These are phyloP conservation scores for Heliamphora exappendiculata DNA, from an alignment of 148 eudicot genomes.

Conservation along the genomic window DNA sequence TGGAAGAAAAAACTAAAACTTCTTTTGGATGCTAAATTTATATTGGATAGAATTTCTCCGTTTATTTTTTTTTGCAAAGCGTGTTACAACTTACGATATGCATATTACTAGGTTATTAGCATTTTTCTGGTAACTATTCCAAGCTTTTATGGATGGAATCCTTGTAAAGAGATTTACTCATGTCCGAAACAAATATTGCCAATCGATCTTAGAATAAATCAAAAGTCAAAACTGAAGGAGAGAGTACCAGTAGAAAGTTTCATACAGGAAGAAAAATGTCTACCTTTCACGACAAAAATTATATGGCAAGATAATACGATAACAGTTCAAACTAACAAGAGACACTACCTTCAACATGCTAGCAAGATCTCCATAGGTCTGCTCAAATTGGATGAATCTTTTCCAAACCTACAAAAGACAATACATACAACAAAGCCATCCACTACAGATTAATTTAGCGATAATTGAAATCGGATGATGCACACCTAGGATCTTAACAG, in stretches of 20 bases:
- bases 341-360: constrained; percentile 88
- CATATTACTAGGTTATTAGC: too few species aligned
- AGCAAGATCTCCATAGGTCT: constrained; percentile 94
- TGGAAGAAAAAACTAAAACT: too few species aligned
- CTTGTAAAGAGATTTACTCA: not conserved
- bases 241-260: not conserved
- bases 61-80: too few species aligned
- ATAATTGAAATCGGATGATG: constrained; percentile 2
- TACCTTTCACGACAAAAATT: not conserved
- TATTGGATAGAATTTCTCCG: not conserved
- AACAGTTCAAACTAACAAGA: too few species aligned
- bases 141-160: too few species aligned
- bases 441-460: not conserved
- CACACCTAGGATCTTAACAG: not conserved
- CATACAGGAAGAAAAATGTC: not conserved
- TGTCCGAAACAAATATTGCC: not conserved
- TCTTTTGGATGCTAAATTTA: too few species aligned
- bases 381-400: constrained; percentile 85
- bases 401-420: constrained; percentile 77
- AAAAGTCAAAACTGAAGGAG: not conserved
- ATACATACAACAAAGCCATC: not conserved
- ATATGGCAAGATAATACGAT: constrained; percentile 4
- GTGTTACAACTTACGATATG: too few species aligned
- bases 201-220: not conserved
- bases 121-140: too few species aligned